These are phyloP conservation scores for Xylaria palmicola DNA, from an alignment of 495 filamentous ascomycete species.

Conservation along the genomic window DNA sequence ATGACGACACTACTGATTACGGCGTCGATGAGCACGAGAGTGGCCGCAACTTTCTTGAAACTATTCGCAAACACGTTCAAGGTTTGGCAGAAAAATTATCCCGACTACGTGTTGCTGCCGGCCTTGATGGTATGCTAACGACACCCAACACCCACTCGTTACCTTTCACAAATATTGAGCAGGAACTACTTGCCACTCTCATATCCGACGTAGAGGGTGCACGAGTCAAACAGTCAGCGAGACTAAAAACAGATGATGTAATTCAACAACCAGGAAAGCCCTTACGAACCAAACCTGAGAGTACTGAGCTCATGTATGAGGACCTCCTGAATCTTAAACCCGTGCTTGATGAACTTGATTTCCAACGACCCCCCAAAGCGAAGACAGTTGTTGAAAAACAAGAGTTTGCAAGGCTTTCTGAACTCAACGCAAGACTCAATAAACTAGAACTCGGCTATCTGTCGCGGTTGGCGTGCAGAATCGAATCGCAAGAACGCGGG, in stretches of 20 bases:
- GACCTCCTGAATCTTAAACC: conserved; percentile 28
- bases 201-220: conserved; percentile 8
- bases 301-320: conserved; percentile 14
- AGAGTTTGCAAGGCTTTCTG: conserved; percentile 11
- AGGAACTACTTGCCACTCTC: conserved; percentile 1
- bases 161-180: conserved; percentile 12
- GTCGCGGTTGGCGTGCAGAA: conserved; percentile 33
- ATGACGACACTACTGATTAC: conserved; percentile 62
- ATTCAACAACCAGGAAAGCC: conserved; percentile 15
- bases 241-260: conserved; percentile 15
- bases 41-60: conserved; percentile 75
- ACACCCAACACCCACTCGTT: conserved; percentile 23
- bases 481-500: conserved; percentile 40
- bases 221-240: not conserved
- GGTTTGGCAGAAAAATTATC: conserved; percentile 49
- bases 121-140: conserved; percentile 33
- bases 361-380: conserved; percentile 12
- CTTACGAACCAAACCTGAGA: conserved; percentile 2
- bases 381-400: conserved; percentile 12
- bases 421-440: conserved; percentile 6
- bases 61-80: conserved; percentile 67
- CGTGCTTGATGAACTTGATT: conserved; percentile 11
- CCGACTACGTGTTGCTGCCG: conserved; percentile 43
- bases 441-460: conserved; percentile 14
- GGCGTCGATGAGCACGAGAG: conserved; percentile 83